Percentiles rank a stretch among this genome's conserved stretches.
Conservation (phyloP, 805 yeast genomes). For the Ogataea minuta region DNA sequence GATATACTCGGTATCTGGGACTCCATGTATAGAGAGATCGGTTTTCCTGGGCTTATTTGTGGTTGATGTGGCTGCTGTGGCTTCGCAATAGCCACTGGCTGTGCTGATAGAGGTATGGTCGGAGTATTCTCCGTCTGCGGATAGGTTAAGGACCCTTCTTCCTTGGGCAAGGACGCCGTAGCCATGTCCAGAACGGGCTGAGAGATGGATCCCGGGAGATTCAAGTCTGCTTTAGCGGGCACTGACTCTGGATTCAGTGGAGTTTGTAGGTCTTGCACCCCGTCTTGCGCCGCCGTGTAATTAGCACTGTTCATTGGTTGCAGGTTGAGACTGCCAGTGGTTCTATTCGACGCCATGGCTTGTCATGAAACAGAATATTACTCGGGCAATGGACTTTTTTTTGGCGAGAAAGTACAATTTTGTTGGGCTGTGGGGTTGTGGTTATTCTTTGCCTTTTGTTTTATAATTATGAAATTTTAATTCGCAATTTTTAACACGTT, state of each 20-base stretch:
- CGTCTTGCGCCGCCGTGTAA: constrained; percentile 33
- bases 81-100: background rate
- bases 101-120: background rate
- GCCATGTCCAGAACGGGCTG: constrained; percentile 21
- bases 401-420: no score
- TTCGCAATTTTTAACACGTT: constrained; percentile 9
- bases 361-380: background rate
- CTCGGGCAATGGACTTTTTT: background rate
- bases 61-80: background rate
- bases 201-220: constrained; percentile 2
- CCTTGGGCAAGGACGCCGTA: constrained; percentile 12
- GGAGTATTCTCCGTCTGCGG: background rate
- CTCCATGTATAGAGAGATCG: constrained; percentile 8
- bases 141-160: background rate
- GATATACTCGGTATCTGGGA: constrained; percentile 5
- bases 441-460: constrained; percentile 5
- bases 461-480: constrained; percentile 1
- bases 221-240: background rate
- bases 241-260: constrained; percentile 2
- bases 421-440: no score
- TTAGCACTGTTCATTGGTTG: constrained; percentile 34
- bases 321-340: constrained; percentile 26
- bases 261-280: constrained; percentile 18
- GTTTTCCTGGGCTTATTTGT: constrained; percentile 6
- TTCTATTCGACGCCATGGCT: constrained; percentile 23